Conservation (phyloP, 768 basidiomycete genomes). For the Russula vinacea region DNA sequence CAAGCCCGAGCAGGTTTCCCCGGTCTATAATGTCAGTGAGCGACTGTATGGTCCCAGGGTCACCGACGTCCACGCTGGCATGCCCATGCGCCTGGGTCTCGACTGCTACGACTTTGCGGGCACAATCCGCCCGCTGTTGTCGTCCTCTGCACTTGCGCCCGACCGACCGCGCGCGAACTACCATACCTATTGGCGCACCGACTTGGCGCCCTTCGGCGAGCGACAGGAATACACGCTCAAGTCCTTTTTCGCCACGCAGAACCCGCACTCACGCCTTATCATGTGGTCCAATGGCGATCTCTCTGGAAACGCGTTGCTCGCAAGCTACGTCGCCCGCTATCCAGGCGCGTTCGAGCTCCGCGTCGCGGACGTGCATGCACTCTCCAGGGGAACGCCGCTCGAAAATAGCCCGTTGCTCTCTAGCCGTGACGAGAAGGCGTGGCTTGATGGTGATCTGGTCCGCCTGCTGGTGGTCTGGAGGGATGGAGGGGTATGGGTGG, state of each 20-base stretch:
- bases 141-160: neutral
- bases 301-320: constrained; percentile 52
- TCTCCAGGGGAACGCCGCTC: constrained; percentile 77
- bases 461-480: constrained; percentile 84
- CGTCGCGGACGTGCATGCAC: constrained; percentile 58
- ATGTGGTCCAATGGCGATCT: constrained; percentile 93
- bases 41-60: constrained; percentile 60
- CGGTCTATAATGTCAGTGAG: constrained; percentile 64
- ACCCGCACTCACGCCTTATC: constrained; percentile 58
- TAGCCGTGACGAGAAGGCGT: constrained; percentile 73
- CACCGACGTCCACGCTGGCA: constrained; percentile 76
- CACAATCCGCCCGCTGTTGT: constrained; percentile 49
- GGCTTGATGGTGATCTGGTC: constrained; percentile 95
- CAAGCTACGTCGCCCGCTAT: constrained; percentile 55
- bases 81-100: constrained; percentile 72
- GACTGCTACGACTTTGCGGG: constrained; percentile 94
- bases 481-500: constrained; percentile 92
- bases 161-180: constrained; percentile 56
- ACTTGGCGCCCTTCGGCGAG: constrained; percentile 74
- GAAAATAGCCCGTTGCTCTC: constrained; percentile 59
- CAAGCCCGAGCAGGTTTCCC: constrained; percentile 53
- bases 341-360: constrained; percentile 70
- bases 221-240: constrained; percentile 90
- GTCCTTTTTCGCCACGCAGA: constrained; percentile 92
- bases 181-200: constrained; percentile 93